Evolutionary conservation across 139 green algal species (phyloP).

Genomic region (Eudorina sp.): DNA sequence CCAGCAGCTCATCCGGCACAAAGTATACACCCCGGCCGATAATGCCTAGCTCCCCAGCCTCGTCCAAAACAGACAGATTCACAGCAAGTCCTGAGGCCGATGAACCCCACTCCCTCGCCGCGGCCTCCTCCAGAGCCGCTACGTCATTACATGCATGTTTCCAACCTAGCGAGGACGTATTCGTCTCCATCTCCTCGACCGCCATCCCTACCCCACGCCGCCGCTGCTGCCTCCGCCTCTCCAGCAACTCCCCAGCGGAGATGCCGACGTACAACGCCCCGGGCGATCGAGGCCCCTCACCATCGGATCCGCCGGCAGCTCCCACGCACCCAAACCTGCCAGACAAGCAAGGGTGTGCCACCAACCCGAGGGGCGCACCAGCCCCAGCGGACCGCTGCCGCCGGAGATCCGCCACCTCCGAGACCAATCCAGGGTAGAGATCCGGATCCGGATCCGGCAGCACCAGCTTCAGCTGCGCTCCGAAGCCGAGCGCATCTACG

Average conservation of each 20-base stretch:
- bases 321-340: not conserved
- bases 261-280: not conserved
- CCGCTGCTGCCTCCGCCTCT: too few species aligned
- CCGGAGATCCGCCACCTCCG: not conserved
- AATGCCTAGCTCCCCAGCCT: conserved; percentile 5
- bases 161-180: too few species aligned
- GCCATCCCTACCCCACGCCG: too few species aligned
- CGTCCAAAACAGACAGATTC: conserved; percentile 15
- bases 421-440: not conserved
- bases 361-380: not conserved
- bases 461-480: not conserved
- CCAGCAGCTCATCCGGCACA: not conserved
- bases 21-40: conserved; percentile 16
- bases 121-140: too few species aligned
- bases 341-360: not conserved
- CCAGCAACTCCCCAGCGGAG: too few species aligned
- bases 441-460: not conserved
- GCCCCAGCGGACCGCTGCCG: not conserved
- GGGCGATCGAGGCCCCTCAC: not conserved
- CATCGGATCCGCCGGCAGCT: not conserved
- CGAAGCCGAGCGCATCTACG: conserved; percentile 10
- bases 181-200: too few species aligned
- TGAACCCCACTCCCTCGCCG: not conserved
- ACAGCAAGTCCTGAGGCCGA: not conserved
- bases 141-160: too few species aligned